Evolutionary conservation across 2,329 filamentous ascomycete species (phyloP).

Genomic region (Aspergillus niger): DNA sequence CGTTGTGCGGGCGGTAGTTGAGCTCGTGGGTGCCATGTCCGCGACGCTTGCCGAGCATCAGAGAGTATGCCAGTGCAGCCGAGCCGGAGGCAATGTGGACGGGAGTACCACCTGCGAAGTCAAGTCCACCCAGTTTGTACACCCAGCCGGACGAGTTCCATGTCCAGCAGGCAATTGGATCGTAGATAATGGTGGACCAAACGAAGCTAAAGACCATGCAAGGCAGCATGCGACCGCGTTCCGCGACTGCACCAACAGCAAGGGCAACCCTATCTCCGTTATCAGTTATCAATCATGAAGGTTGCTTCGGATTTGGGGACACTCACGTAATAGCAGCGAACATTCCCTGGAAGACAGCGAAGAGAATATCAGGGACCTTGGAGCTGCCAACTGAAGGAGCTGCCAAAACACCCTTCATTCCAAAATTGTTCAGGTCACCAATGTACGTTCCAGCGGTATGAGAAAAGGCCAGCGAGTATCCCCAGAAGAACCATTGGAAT

Average conservation of each 20-base stretch:
- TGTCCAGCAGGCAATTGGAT: constrained; percentile 92
- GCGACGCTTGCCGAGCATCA: constrained; percentile 84
- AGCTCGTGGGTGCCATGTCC: constrained; percentile 85
- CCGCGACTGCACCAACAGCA: constrained; percentile 80
- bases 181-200: constrained; percentile 88
- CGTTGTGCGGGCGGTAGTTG: constrained; percentile 90
- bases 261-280: constrained; percentile 66
- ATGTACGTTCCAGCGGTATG: constrained; percentile 75
- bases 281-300: constrained; percentile 12
- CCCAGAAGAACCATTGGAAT: constrained; percentile 97
- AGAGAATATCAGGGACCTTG: constrained; percentile 78
- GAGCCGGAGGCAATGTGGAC: constrained; percentile 84
- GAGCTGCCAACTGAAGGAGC: constrained; percentile 72
- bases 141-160: constrained; percentile 87
- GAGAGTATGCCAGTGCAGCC: constrained; percentile 83
- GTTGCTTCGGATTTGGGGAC: not conserved
- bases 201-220: constrained; percentile 91
- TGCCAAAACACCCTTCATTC: constrained; percentile 73
- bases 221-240: constrained; percentile 84
- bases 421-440: constrained; percentile 77
- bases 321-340: constrained; percentile 77
- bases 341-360: constrained; percentile 68
- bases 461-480: constrained; percentile 80
- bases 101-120: constrained; percentile 87
- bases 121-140: constrained; percentile 74